phyloP scores from a whole-genome alignment of 106 monocot genomes.

The Apostasia ramifera region DNA sequence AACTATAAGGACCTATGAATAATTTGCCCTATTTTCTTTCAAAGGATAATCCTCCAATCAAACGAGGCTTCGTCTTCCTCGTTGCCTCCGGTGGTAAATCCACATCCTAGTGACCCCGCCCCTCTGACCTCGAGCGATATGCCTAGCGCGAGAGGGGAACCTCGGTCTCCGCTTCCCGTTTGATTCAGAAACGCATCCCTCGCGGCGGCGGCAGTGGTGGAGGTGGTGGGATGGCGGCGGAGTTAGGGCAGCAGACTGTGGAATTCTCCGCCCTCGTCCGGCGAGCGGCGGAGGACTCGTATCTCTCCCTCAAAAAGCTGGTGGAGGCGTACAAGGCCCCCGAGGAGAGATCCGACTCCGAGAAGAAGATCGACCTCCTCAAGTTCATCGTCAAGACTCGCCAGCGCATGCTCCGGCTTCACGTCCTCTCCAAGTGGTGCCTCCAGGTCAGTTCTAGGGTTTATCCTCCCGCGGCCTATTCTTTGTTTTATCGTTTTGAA shows the following conservation, averaged over 20 bases:
- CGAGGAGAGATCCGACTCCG: constrained; percentile 61
- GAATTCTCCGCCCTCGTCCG: constrained; percentile 79
- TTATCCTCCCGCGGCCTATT: background rate
- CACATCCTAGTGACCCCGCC: too few species aligned
- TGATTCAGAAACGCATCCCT: background rate
- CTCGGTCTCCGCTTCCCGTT: background rate
- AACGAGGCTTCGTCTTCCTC: too few species aligned
- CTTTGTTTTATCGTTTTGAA: constrained; percentile 1
- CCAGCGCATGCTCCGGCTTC: constrained; percentile 95
- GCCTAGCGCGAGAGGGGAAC: background rate
- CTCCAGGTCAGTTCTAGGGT: constrained; percentile 67
- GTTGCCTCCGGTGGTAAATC: too few species aligned
- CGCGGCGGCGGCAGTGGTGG: background rate
- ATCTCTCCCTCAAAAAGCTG: constrained; percentile 70
- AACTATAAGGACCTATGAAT: too few species aligned
- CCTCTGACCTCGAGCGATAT: background rate
- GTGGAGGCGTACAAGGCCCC: constrained; percentile 54
- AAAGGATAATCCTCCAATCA: too few species aligned
- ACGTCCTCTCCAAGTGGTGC: constrained; percentile 99
- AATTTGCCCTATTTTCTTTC: too few species aligned
- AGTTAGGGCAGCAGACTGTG: constrained; percentile 89
- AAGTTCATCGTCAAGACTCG: constrained; percentile 77
- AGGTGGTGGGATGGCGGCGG: constrained; percentile 54
- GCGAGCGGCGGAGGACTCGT: constrained; percentile 89
- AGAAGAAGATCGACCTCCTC: constrained; percentile 96